Conservation (phyloP, 345 rosid species). For the Salix dunnii region DNA sequence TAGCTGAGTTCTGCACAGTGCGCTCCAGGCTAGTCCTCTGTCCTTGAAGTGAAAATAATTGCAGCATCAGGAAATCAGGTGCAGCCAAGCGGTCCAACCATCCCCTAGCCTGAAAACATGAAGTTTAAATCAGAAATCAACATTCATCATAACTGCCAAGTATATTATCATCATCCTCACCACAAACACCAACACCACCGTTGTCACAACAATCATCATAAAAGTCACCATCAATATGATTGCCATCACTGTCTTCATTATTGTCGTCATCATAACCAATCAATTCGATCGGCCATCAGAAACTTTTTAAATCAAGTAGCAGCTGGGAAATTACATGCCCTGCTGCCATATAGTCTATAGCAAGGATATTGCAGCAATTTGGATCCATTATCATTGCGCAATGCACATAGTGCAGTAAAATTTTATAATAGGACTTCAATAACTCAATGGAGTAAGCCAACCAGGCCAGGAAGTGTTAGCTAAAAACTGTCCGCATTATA, state of each 20-base stretch:
- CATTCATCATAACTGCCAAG: constrained; percentile 22
- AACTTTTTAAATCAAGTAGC: constrained; percentile 53
- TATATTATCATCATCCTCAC: constrained; percentile 26
- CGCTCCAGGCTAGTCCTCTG: constrained; percentile 31
- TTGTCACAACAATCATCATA: neutral
- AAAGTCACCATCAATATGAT: neutral
- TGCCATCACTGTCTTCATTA: constrained; percentile 20
- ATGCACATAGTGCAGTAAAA: neutral
- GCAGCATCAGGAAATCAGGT: constrained; percentile 49
- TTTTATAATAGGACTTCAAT: neutral
- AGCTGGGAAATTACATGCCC: constrained; percentile 46
- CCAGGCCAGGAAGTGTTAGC: neutral
- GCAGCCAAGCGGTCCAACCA: constrained; percentile 46
- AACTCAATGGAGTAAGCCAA: neutral
- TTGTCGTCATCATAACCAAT: constrained; percentile 25
- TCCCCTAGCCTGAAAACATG: constrained; percentile 48
- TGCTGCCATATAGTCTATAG: constrained; percentile 18
- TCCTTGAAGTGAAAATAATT: constrained; percentile 47
- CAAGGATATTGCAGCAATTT: constrained; percentile 14
- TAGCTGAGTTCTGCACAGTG: constrained; percentile 39
- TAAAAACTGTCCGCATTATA: neutral
- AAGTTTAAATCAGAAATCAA: constrained; percentile 42
- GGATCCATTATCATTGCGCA: neutral
- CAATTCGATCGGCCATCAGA: constrained; percentile 20
- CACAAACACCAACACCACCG: constrained; percentile 7